Evolutionary conservation across 148 eudicot species (phyloP), one percentile per base, ranked within the genome.

Genomic region (Dianthus caryophyllus): DNA sequence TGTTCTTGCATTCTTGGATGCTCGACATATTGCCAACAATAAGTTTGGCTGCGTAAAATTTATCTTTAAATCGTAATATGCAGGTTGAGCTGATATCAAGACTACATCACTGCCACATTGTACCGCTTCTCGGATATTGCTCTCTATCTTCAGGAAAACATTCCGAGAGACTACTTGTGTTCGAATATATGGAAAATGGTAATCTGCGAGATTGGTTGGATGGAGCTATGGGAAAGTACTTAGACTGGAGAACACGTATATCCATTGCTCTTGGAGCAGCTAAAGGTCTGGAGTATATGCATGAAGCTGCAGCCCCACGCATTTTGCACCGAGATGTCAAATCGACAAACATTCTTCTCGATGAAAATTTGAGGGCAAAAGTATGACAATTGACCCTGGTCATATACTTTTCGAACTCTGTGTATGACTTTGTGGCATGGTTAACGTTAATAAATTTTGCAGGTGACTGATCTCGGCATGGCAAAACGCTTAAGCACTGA

Each of bases 401-500:
- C 39, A 8, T 33, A 2, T 0, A 12, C 15, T 36, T 54, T 59
- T 5, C 27, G 11, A 38, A 18, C 18, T 24, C 6, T 31, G 8
- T 41, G n/a, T 11, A 22, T 0, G 20, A 33, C 48, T 39, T 20
- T 36, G 29, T 70, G 64, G 17, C 38, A 9, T 46, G 16, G 14
- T 48, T 57, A 22, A 11, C 53, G 43, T 25, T 50, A 24, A 51
- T 54, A 17, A 68, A 25, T 59, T n/a, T 80, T n/a, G 79, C 82
- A 93, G 98, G 85, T 93, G 69, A 93, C 95, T 69, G 98, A 93
- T 84, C 96, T 89, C 51, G 98, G 98, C 57, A 85, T 93, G 95
- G 96, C 98, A 27, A 93, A 87, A 77, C 82, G 73, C 70, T 74
- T 89, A 49, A 85, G 71, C 60, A 71, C 48, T 64, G 98, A 93